These are phyloP conservation scores for Neovahlkampfia damariscottae DNA, from an alignment of 78 protist genomes.

Conservation along the genomic window DNA sequence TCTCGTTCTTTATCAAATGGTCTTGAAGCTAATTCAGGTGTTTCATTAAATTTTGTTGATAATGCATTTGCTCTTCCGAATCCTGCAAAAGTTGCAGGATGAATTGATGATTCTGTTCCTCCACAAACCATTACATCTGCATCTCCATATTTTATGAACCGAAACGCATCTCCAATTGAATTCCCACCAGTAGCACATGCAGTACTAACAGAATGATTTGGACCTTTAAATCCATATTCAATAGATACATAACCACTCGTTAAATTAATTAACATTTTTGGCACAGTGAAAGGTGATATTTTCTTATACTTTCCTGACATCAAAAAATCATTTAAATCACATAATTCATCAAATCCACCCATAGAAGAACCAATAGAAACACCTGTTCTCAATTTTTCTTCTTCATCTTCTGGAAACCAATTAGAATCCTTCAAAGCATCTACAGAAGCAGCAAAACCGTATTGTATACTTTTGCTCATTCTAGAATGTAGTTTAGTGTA, in stretches of 20 bases:
- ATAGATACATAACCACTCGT: slow-evolving; percentile 71
- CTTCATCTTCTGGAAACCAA: neutral
- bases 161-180: slow-evolving; percentile 69
- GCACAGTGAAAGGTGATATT: slow-evolving; percentile 77
- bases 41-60: slow-evolving; percentile 55
- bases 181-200: slow-evolving; percentile 96
- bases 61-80: slow-evolving; percentile 63
- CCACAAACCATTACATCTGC: slow-evolving; percentile 84
- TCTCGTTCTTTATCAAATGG: slow-evolving; percentile 65
- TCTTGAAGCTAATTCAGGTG: slow-evolving; percentile 57
- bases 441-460: neutral
- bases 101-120: slow-evolving; percentile 75
- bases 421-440: neutral
- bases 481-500: too few species aligned
- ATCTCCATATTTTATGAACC: slow-evolving; percentile 57
- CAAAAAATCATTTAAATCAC: neutral
- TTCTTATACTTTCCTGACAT: neutral
- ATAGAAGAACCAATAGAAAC: slow-evolving; percentile 75
- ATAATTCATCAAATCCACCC: slow-evolving; percentile 54
- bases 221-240: slow-evolving; percentile 52
- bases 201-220: slow-evolving; percentile 65
- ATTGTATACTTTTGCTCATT: too few species aligned
- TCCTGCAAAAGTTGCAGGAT: slow-evolving; percentile 74
- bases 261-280: slow-evolving; percentile 71
- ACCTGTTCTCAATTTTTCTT: slow-evolving; percentile 20